phyloP scores from a whole-genome alignment of 352 stramenopile species.

The Lagenidium sp. region DNA sequence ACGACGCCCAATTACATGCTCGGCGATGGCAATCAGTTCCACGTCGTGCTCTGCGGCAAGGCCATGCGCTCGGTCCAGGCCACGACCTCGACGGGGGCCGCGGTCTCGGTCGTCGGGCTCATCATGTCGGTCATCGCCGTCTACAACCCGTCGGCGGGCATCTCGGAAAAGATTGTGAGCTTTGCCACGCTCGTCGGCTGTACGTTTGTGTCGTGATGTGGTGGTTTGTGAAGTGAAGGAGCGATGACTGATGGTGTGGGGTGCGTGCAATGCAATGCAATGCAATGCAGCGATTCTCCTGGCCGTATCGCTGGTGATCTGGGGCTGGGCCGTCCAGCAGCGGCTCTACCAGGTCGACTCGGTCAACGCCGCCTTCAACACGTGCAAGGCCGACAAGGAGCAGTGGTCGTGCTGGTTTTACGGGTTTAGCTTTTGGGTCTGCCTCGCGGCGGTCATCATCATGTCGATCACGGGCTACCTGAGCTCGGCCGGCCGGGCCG shows the following conservation, averaged over 20 bases:
- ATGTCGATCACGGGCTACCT: conserved; percentile 69
- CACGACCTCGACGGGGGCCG: conserved; percentile 48
- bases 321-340: conserved; percentile 69
- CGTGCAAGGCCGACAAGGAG: conserved; percentile 53
- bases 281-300: conserved; percentile 51
- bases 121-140: conserved; percentile 60
- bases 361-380: conserved; percentile 66
- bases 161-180: conserved; percentile 63
- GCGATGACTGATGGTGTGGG: no score
- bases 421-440: conserved; percentile 81
- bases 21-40: conserved; percentile 63
- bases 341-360: conserved; percentile 72
- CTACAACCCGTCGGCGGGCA: conserved; percentile 67
- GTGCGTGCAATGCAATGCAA: no score
- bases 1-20: conserved; percentile 78
- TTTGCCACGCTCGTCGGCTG: conserved; percentile 76
- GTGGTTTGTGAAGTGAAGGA: not conserved
- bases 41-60: conserved; percentile 59
- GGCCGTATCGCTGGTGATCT: conserved; percentile 68
- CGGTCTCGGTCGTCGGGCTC: conserved; percentile 47
- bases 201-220: conserved; percentile 20
- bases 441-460: conserved; percentile 69
- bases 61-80: conserved; percentile 61
- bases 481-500: conserved; percentile 66
- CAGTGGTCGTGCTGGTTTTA: conserved; percentile 85